Evolutionary conservation across 2,329 filamentous ascomycete genomes (phyloP).

Genomic region (Venturia nashicola): DNA sequence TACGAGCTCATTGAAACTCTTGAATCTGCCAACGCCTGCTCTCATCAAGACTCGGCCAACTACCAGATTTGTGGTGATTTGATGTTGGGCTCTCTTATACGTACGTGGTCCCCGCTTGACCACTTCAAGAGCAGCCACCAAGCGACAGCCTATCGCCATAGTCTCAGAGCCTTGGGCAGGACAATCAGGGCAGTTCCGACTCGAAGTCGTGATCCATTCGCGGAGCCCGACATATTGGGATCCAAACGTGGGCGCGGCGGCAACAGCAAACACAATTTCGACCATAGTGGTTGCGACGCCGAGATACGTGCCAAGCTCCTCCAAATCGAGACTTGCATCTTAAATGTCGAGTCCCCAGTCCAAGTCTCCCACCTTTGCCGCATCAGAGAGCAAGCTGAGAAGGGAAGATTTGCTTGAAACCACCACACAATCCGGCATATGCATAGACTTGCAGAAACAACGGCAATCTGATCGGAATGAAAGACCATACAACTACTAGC

Average conservation of each 20-base stretch:
- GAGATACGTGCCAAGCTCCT: not conserved
- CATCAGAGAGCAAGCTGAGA: not conserved
- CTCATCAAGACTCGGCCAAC: not conserved
- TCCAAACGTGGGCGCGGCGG: not conserved
- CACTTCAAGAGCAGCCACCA: not conserved
- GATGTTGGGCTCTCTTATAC: not conserved
- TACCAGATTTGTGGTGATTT: not conserved
- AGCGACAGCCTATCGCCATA: not conserved
- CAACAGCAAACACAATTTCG: not conserved
- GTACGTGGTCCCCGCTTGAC: not conserved
- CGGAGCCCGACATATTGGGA: not conserved
- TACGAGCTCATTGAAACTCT: not conserved
- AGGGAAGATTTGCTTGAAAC: not conserved
- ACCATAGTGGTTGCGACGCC: not conserved
- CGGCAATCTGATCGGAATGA: no score
- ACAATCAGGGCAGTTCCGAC: not conserved
- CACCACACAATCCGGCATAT: not conserved
- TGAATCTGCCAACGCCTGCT: not conserved
- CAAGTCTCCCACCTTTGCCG: not conserved
- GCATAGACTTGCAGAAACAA: not conserved
- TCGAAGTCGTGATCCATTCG: not conserved
- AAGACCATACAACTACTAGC: no score
- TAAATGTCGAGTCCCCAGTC: not conserved
- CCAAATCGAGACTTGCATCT: not conserved
- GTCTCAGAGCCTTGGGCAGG: not conserved